A percentile compares a stretch with the other conserved stretches of the same genome.
Conservation (phyloP, 176 grass and related monocot species). For the sorghum (Sorghum bicolor) region Sorghum_bicolor_NCBIv3 NC_012873.2:64083001-64083500, state of each 20-base stretch:
- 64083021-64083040: too few relatives aligned
- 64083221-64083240: conserved; percentile 4
- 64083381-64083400: neutral
- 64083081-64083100: conserved; percentile 15
- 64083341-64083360: neutral
- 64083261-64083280: neutral
- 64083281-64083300: conserved; percentile 1
- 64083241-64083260: conserved; percentile 1
- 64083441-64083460: too few relatives aligned
- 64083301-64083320: neutral
- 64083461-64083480: too few relatives aligned
- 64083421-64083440: neutral
- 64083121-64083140: neutral
- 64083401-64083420: neutral
- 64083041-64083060: neutral
- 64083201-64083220: neutral
- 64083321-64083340: neutral
- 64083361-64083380: neutral
- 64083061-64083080: neutral
- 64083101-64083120: neutral
- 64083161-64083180: neutral
- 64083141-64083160: neutral
- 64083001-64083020: neutral
- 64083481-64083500: too few relatives aligned
- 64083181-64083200: too few relatives aligned